Base-by-base conservation (phyloP, 2,329 filamentous ascomycete species). In the Cladobotryum protrusum region DNA sequence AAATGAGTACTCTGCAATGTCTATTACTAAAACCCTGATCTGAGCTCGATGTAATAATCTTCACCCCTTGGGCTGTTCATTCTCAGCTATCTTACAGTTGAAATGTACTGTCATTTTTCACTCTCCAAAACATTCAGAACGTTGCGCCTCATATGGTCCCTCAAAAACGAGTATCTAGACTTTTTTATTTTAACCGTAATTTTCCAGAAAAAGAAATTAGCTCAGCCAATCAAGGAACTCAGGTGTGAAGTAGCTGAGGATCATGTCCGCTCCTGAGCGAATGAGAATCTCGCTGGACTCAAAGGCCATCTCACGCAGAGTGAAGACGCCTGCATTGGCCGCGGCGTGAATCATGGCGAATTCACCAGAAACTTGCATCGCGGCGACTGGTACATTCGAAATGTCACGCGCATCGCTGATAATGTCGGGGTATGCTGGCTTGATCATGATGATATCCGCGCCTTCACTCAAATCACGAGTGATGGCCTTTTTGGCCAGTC, bases 281-380 rank as follows among this genome's bases (percentile, higher is more conserved):
- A 45, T 33, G 24, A 45, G 32, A 12, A 20, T 32, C 15, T 45
- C 11, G 12, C 12, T 34, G 13, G 43, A 33, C 18, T 45, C 43
- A 34, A 45, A 34, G 9, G 43, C 43, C 32, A 45, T 29, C 34
- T 45, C 24, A 13, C 20, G 32, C 24, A 45, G 17, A 19, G n/a
- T 32, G 20, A 45, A 20, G 20, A 45, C 43, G 15, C 43, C 43
- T 15, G 43, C 43, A 20, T 45, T 20, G 9, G 43, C 43, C 11
- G 24, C 43, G 3, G 43, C 43, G 17, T 45, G 43, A 34, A 45
- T 45, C 14, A 45, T n/a, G 12, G 43, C 43, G 18, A 33, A 45
- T 32, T 45, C 43, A 18, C 43, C 43, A 20, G 43, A 45, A 20
- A 45, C 43, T 32, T 45, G 43, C 43, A 45, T 45, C n/a, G 43